phyloP scores from a whole-genome alignment of 306 rosid species.

The Castanea sativa region DNA sequence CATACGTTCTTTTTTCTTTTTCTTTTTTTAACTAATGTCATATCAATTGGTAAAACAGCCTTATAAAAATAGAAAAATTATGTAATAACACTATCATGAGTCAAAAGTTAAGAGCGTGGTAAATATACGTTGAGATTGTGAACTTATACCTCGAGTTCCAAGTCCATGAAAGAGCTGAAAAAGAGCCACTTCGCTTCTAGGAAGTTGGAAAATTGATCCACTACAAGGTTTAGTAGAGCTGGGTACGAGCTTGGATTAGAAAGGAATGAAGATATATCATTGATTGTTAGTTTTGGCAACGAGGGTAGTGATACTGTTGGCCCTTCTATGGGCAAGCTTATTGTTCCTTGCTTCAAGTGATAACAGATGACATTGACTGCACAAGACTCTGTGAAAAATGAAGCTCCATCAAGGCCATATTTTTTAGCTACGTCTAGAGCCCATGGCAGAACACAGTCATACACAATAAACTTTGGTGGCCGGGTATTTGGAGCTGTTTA shows the following conservation, averaged over 20 bases:
- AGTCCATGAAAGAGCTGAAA: neutral
- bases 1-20: no score
- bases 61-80: no score
- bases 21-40: no score
- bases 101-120: no score
- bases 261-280: constrained; percentile 6
- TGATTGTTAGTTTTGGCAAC: constrained; percentile 5
- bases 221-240: neutral
- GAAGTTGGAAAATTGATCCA: constrained; percentile 11
- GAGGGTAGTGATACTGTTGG: neutral
- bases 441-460: constrained; percentile 28
- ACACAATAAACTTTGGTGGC: constrained; percentile 10
- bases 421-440: constrained; percentile 24
- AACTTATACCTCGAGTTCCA: constrained; percentile 2
- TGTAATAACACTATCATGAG: no score
- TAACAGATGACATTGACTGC: constrained; percentile 2
- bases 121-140: no score
- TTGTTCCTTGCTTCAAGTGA: constrained; percentile 1
- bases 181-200: neutral
- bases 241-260: neutral
- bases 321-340: constrained; percentile 6
- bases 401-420: constrained; percentile 22
- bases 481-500: neutral
- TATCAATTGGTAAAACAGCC: no score
- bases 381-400: constrained; percentile 23